A percentile compares a stretch with the other conserved stretches of the same genome.
Evolutionary conservation across 129 eudicot species (phyloP).

Genomic region (Saussurea involucrata): DNA sequence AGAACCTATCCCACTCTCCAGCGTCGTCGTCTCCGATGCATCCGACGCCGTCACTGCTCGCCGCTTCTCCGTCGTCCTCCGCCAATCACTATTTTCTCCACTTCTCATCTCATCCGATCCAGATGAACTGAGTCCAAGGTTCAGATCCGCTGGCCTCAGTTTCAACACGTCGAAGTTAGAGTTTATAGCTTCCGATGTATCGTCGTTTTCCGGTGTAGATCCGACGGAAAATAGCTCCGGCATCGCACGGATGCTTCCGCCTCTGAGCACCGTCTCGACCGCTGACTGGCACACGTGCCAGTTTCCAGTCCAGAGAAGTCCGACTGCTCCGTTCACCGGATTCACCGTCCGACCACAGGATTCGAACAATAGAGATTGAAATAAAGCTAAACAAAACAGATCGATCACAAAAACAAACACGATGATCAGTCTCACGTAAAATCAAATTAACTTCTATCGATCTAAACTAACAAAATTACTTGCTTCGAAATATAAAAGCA

Average conservation of each 20-base stretch:
- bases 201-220: conserved; percentile 31
- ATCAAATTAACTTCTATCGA: background rate
- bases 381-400: conserved; percentile 42
- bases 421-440: background rate
- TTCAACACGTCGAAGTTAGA: conserved; percentile 27
- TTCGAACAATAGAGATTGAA: conserved; percentile 67
- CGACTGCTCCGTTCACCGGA: conserved; percentile 79
- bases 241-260: conserved; percentile 48
- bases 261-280: conserved; percentile 69
- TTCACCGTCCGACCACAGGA: conserved; percentile 88
- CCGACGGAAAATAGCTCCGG: conserved; percentile 41
- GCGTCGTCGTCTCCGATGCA: conserved; percentile 73
- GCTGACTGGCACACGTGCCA: conserved; percentile 84
- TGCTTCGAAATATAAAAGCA: background rate
- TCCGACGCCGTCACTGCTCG: conserved; percentile 65
- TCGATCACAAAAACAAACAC: background rate
- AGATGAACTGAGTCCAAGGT: conserved; percentile 30
- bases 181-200: conserved; percentile 27
- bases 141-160: conserved; percentile 28
- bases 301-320: conserved; percentile 72
- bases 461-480: too few species aligned
- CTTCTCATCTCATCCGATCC: conserved; percentile 11
- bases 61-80: conserved; percentile 47
- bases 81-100: conserved; percentile 18
- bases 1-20: conserved; percentile 39